Evolutionary conservation across 164 flowering plant species (phyloP), one percentile per base, ranked within the genome.

Genomic region (Macadamia integrifolia): DNA sequence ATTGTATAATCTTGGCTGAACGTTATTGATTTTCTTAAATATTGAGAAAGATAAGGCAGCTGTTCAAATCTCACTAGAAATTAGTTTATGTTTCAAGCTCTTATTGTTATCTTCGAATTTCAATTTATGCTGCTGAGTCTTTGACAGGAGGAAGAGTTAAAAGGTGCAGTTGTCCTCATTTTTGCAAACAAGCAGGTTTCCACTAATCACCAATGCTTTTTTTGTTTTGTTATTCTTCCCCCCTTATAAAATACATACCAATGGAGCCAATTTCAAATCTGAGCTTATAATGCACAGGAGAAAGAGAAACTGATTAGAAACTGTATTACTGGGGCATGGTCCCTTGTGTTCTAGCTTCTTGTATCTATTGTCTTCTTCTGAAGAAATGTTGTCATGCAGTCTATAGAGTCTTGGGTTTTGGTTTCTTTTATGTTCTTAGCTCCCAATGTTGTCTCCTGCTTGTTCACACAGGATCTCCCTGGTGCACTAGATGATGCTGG

Each of bases 401-500:
- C 46, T 13, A 0, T 28, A 1, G 31, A 10, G 2, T 52, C 49
- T 32, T 44, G 49, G 57, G 1, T 29, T 46, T 72, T 58, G 44
- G 56, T 46, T 9, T 46, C 13, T 46, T 9, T 46, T 0, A 35
- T 52, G 35, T 31, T 18, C 40, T 5, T 35, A 35, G 40, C 40
- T 35, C 5, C 30, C 9, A 40, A 23, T 43, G 9, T 60, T 60
- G 40, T 57, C 11, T 63, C 59, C 6, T 73, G 60, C n/a, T 77
- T 71, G 28, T 46, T 23, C 23, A 28, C 59, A 29, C 72, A 94
- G 99, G 99, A 94, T 82, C 96, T 94, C 68, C 92, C 99, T 18
- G 99, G 98, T 71, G 97, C 97, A 66, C 88, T 90, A 65, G 99
- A 94, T 74, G 99, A 89, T 81, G 98, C 99, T 72, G 87, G 93